Conservation (phyloP, 169 alveolate species). For the Theileria parva region DNA sequence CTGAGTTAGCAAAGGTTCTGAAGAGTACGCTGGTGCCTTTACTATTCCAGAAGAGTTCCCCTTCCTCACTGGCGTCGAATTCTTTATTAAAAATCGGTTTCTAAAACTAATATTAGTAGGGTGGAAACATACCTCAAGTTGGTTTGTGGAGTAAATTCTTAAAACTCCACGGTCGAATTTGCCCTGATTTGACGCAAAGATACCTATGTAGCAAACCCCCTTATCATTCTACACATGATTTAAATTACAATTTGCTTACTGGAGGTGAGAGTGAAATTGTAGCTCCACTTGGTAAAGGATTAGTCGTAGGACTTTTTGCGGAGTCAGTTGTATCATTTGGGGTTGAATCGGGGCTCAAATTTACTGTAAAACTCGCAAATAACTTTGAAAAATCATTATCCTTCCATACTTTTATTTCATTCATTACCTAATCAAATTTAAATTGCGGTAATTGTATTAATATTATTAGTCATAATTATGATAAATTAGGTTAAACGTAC, state of each 20-base stretch:
- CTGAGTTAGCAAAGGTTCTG: slow-evolving; percentile 72
- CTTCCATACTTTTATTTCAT: slow-evolving; percentile 47
- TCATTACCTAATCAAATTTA: slow-evolving; percentile 13
- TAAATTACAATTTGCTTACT: slow-evolving; percentile 21
- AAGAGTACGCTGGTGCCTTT: slow-evolving; percentile 66
- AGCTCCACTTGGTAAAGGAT: slow-evolving; percentile 15
- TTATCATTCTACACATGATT: slow-evolving; percentile 29
- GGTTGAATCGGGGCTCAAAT: slow-evolving; percentile 9
- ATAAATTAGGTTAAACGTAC: not conserved
- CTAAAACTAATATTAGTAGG: not conserved
- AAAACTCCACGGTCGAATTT: slow-evolving; percentile 51
- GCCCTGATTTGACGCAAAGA: slow-evolving; percentile 50
- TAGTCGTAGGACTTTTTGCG: not conserved
- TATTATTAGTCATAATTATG: not conserved
- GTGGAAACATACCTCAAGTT: slow-evolving; percentile 9
- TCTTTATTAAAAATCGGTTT: slow-evolving; percentile 48
- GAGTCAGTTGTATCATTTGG: not conserved
- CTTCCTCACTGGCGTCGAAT: slow-evolving; percentile 74
- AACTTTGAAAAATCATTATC: slow-evolving; percentile 37
- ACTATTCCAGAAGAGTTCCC: slow-evolving; percentile 74
- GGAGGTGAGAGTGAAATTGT: slow-evolving; percentile 52
- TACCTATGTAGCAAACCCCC: slow-evolving; percentile 40
- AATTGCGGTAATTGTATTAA: not conserved
- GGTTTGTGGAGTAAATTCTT: slow-evolving; percentile 9
- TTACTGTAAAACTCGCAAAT: slow-evolving; percentile 18